Conservation (phyloP, 805 yeast genomes). For the Yamadazyma philogaea region DNA sequence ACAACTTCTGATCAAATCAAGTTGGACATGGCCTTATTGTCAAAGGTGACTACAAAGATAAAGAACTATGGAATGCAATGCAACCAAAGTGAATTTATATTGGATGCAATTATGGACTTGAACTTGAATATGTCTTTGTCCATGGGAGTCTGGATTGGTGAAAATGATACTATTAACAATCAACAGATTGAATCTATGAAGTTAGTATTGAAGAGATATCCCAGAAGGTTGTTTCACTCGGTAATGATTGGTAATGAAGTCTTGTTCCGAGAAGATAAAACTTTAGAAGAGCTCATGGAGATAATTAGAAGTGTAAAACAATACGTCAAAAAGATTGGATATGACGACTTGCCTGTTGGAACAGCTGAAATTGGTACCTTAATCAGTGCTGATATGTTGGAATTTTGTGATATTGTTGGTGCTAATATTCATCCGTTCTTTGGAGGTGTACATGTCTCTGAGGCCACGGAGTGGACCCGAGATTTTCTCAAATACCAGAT, state of each 20-base stretch:
- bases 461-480: constrained; percentile 52
- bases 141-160: constrained; percentile 62
- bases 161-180: constrained; percentile 41
- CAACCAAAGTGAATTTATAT: constrained; percentile 48
- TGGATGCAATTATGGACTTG: constrained; percentile 51
- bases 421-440: constrained; percentile 69
- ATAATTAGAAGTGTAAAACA: constrained; percentile 43
- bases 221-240: constrained; percentile 46
- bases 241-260: constrained; percentile 65
- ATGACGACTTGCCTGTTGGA: constrained; percentile 50
- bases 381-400: constrained; percentile 37
- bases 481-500: constrained; percentile 46
- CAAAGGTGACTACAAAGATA: constrained; percentile 56
- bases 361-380: constrained; percentile 58
- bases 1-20: constrained; percentile 45
- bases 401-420: constrained; percentile 54
- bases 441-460: constrained; percentile 49
- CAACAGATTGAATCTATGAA: constrained; percentile 47
- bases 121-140: constrained; percentile 54
- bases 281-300: constrained; percentile 31
- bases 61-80: constrained; percentile 64
- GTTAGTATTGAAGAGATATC: constrained; percentile 38
- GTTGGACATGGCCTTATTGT: constrained; percentile 54
- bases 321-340: constrained; percentile 31
- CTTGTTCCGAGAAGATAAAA: constrained; percentile 49